Evolutionary conservation across 2,329 filamentous ascomycete genomes (phyloP), one percentile per base, ranked within the genome.

Genomic region (Colletotrichum lini): DNA sequence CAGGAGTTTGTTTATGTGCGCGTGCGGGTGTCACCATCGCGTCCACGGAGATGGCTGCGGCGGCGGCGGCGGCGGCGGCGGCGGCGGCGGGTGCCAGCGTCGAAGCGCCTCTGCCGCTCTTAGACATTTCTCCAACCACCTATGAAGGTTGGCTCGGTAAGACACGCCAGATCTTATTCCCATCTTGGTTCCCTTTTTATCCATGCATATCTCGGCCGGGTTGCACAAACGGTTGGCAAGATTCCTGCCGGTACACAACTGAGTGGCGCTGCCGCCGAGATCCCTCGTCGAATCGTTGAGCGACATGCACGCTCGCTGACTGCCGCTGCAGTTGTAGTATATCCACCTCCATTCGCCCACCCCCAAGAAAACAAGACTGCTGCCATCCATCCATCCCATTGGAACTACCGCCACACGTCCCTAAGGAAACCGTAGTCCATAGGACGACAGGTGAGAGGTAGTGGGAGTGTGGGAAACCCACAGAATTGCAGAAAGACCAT

Each of bases 71-170:
- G 52, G 40, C 54, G 56, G 23, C 26, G 42, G 26, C 23, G 42
- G 10, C 57, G 44, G 44, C 57, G 26, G 18, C 44, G 44, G n/a
- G 8, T 38, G 10, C 35, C 35, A 10, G 8, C 35, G 9, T 38
- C 35, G 35, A 38, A 38, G 9, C 44, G 58, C 58, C 58, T 61
- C 58, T 50, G 45, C 59, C 58, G 58, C 30, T 50, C 30, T 50
- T 61, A 13, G 45, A 21, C 44, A 49, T 49, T 49, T 10, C 44
- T 9, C 16, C 6, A n/a, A 35, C 26, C 3, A 35, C 8, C 12
- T 38, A 38, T 10, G 35, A 38, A 10, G 35, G 35, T 38, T 8
- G 35, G 6, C 8, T 38, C 35, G 35, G 35, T 38, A 38, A 38
- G 35, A 38, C 35, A 38, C 35, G 8, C 35, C 35, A 38, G 8